Conservation (phyloP, 345 rosid species). For the Draba incana region DNA sequence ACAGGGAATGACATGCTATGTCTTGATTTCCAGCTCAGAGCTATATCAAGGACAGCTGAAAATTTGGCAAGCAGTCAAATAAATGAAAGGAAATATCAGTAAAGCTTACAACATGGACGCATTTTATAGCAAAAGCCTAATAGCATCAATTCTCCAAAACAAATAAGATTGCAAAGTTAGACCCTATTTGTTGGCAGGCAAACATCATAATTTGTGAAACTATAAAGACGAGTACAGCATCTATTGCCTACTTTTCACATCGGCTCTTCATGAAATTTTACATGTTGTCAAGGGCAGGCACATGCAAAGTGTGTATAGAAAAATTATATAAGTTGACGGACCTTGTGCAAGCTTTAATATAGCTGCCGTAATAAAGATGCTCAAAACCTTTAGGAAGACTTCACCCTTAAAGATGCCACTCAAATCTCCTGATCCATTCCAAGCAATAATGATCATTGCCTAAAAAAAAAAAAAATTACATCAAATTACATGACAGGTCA, state of each 20-base stretch:
- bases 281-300: too few species aligned
- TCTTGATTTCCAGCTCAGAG: conserved; percentile 57
- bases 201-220: neutral
- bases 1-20: conserved; percentile 52
- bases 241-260: conserved; percentile 1
- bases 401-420: conserved; percentile 51
- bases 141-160: neutral
- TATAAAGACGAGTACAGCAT: neutral
- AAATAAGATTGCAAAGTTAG: neutral
- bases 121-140: neutral
- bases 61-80: conserved; percentile 24
- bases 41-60: conserved; percentile 59
- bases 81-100: neutral
- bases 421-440: conserved; percentile 61
- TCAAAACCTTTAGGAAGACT: conserved; percentile 58
- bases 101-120: conserved; percentile 8
- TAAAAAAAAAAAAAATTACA: conserved; percentile 35
- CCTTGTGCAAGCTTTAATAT: conserved; percentile 64
- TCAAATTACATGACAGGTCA: conserved; percentile 25
- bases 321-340: conserved; percentile 15
- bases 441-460: conserved; percentile 70
- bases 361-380: conserved; percentile 74
- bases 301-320: too few species aligned
- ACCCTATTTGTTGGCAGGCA: neutral
- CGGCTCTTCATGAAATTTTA: neutral